Evolutionary conservation across 768 basidiomycete species (phyloP).

Genomic region (Mycena kentingensis): DNA sequence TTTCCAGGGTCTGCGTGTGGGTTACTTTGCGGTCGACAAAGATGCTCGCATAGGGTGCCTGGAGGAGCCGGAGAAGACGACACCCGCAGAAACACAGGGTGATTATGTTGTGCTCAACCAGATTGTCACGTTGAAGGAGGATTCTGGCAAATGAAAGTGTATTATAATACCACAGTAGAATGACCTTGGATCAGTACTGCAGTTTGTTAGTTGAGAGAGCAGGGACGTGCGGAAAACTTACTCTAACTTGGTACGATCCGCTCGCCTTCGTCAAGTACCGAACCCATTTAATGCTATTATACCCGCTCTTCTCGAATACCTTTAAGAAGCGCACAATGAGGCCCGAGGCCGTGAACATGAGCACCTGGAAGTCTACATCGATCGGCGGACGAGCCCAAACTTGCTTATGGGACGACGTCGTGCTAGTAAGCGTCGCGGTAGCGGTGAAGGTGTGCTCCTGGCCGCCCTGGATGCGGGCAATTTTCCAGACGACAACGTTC

Average conservation of each 20-base stretch:
- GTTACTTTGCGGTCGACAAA: slow-evolving; percentile 92
- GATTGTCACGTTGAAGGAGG: slow-evolving; percentile 94
- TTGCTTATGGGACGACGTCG: slow-evolving; percentile 75
- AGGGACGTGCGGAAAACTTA: too few species aligned
- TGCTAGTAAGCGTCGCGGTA: slow-evolving; percentile 80
- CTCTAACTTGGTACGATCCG: slow-evolving; percentile 91
- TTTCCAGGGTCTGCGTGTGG: slow-evolving; percentile 95
- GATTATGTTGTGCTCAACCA: slow-evolving; percentile 87
- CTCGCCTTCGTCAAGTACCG: slow-evolving; percentile 92
- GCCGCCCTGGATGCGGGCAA: slow-evolving; percentile 90
- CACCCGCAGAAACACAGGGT: slow-evolving; percentile 55
- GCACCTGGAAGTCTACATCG: slow-evolving; percentile 96
- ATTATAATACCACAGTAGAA: too few species aligned
- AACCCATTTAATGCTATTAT: slow-evolving; percentile 96
- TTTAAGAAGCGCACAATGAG: slow-evolving; percentile 96
- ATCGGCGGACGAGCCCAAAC: slow-evolving; percentile 98
- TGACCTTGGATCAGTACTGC: too few species aligned
- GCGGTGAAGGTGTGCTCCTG: slow-evolving; percentile 87
- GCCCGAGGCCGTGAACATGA: slow-evolving; percentile 98
- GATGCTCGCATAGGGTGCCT: slow-evolving; percentile 73
- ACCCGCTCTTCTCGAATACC: slow-evolving; percentile 95
- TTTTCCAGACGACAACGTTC: slow-evolving; percentile 96
- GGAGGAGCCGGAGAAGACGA: slow-evolving; percentile 49
- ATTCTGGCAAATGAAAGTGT: slow-evolving; percentile 88
- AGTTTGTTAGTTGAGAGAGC: too few species aligned